Evolutionary conservation across 495 filamentous ascomycete species (phyloP).

Genomic region (Talaromyces thailandensis): DNA sequence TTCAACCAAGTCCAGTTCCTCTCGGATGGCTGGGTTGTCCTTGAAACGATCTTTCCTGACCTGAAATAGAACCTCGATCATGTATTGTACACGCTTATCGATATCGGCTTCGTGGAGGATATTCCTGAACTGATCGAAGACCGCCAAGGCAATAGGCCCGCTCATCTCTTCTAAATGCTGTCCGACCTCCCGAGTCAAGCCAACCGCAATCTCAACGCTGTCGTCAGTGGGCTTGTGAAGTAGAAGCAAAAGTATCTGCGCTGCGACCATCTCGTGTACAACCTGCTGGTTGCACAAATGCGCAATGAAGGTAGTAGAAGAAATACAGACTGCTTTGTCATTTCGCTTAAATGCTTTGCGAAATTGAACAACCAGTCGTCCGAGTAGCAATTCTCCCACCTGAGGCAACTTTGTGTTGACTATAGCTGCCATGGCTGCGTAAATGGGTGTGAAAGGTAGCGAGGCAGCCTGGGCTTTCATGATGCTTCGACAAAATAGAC

Average conservation of each 20-base stretch:
- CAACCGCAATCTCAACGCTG: constrained; percentile 95
- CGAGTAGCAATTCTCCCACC: constrained; percentile 84
- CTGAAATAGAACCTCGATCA: constrained; percentile 97
- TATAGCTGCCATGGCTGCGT: constrained; percentile 89
- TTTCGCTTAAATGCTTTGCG: constrained; percentile 93
- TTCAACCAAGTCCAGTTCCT: constrained; percentile 91
- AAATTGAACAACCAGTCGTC: constrained; percentile 83
- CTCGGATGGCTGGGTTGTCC: constrained; percentile 80
- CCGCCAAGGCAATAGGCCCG: constrained; percentile 68
- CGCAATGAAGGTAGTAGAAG: constrained; percentile 86
- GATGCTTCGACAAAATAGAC: constrained; percentile 87
- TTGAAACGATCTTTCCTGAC: constrained; percentile 95
- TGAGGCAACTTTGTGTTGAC: constrained; percentile 95
- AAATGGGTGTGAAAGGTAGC: constrained; percentile 91
- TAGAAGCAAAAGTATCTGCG: constrained; percentile 81
- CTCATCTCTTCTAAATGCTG: constrained; percentile 94
- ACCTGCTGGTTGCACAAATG: constrained; percentile 94
- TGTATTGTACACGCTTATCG: constrained; percentile 93
- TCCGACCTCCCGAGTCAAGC: constrained; percentile 81
- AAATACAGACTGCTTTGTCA: constrained; percentile 90
- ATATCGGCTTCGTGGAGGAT: constrained; percentile 95
- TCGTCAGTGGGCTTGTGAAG: constrained; percentile 94
- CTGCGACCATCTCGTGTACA: constrained; percentile 83
- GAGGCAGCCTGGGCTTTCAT: constrained; percentile 98
- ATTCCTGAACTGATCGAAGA: constrained; percentile 91